These are phyloP conservation scores for Miscanthus sacchariflorus DNA, from an alignment of 202 grass and related monocot genomes.

Conservation along the genomic window DNA sequence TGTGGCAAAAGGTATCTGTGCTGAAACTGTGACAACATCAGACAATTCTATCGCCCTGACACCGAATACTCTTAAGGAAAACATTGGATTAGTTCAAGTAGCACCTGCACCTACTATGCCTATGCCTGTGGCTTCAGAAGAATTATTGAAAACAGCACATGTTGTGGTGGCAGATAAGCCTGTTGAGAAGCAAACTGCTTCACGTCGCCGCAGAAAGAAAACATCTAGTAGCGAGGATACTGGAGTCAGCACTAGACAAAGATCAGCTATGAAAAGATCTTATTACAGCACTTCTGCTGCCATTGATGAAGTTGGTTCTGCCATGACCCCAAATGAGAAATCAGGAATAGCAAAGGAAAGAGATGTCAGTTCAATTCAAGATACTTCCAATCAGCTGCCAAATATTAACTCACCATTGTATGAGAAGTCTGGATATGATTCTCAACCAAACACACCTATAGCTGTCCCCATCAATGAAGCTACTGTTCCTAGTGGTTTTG, in stretches of 20 bases:
- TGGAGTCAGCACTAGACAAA: constrained; percentile 60
- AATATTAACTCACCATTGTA: constrained; percentile 49
- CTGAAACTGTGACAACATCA: constrained; percentile 42
- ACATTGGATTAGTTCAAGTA: constrained; percentile 50
- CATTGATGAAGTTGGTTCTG: constrained; percentile 41
- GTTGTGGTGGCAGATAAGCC: constrained; percentile 41
- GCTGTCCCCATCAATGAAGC: constrained; percentile 62
- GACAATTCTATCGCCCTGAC: constrained; percentile 28
- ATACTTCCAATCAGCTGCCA: constrained; percentile 46
- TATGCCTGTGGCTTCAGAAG: constrained; percentile 65
- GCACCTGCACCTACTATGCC: constrained; percentile 48
- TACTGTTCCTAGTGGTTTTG: constrained; percentile 45
- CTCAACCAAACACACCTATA: constrained; percentile 59
- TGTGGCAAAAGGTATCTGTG: constrained; percentile 45
- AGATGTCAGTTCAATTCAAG: constrained; percentile 50
- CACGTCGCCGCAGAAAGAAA: constrained; percentile 70
- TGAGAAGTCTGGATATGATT: constrained; percentile 61
- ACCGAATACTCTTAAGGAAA: constrained; percentile 40
- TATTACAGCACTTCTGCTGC: constrained; percentile 33
- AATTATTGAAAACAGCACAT: constrained; percentile 57
- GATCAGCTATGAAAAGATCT: constrained; percentile 61
- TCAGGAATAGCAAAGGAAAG: constrained; percentile 24
- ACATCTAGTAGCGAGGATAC: constrained; percentile 37
- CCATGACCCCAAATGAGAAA: constrained; percentile 48
- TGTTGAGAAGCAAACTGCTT: constrained; percentile 57